These are phyloP conservation scores for Aspergillus fumigatus DNA, from an alignment of 2,329 filamentous ascomycete species.

Conservation along the genomic window DNA sequence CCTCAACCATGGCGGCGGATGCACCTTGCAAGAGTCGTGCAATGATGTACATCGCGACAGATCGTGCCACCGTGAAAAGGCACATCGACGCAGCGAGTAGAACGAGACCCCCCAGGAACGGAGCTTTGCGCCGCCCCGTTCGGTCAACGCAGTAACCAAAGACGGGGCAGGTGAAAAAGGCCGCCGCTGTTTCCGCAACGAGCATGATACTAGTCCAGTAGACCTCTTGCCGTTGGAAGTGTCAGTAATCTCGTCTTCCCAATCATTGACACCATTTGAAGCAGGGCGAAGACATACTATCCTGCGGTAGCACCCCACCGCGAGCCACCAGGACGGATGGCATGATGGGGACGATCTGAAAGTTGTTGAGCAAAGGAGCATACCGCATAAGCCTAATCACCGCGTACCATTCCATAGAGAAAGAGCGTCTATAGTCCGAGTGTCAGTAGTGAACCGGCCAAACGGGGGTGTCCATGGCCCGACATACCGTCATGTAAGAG, in stretches of 20 bases:
- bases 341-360: conserved; percentile 7
- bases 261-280: neutral
- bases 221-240: neutral
- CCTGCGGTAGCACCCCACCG: neutral
- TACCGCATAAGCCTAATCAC: neutral
- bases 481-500: neutral
- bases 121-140: conserved; percentile 43
- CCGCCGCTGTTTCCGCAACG: conserved; percentile 10
- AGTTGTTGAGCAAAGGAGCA: neutral
- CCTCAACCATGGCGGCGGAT: conserved; percentile 57
- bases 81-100: conserved; percentile 50
- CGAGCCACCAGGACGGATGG: conserved; percentile 2
- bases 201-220: conserved; percentile 18
- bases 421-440: neutral
- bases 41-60: conserved; percentile 44
- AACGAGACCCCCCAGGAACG: conserved; percentile 53
- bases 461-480: neutral
- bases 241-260: neutral
- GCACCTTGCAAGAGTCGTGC: conserved; percentile 55
- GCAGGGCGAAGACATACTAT: neutral
- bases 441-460: neutral
- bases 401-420: conserved; percentile 4
- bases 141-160: conserved; percentile 15
- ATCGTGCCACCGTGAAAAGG: conserved; percentile 49
- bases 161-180: conserved; percentile 13